These are phyloP conservation scores for Penicillium longicatenatum DNA, from an alignment of 495 filamentous ascomycete species.

Conservation along the genomic window DNA sequence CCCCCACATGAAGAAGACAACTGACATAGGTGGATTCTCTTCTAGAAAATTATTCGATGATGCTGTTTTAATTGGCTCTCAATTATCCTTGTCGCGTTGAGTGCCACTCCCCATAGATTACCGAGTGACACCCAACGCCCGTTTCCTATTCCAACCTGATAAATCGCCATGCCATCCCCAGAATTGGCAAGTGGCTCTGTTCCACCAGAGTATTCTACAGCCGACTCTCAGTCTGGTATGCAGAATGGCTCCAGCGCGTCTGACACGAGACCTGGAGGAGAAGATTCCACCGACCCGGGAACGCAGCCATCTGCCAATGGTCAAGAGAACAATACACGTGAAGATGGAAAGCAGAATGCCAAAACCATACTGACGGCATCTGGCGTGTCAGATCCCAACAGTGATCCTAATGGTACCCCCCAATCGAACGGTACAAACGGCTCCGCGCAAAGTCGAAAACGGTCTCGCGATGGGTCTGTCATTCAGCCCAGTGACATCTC, in stretches of 20 bases:
- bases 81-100: slow-evolving; percentile 28
- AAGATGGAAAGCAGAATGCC: slow-evolving; percentile 60
- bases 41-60: slow-evolving; percentile 34
- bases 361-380: slow-evolving; percentile 58
- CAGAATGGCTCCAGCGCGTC: slow-evolving; percentile 30
- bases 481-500: slow-evolving; percentile 32
- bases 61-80: slow-evolving; percentile 34
- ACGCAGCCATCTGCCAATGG: slow-evolving; percentile 34
- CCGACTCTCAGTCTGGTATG: slow-evolving; percentile 28
- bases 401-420: slow-evolving; percentile 35
- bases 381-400: slow-evolving; percentile 34
- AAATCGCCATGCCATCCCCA: slow-evolving; percentile 43
- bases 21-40: slow-evolving; percentile 3
- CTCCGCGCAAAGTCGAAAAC: slow-evolving; percentile 52
- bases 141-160: slow-evolving; percentile 8
- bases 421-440: slow-evolving; percentile 45
- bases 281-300: slow-evolving; percentile 25
- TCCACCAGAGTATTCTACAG: slow-evolving; percentile 28
- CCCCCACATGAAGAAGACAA: background rate
- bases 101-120: slow-evolving; percentile 21
- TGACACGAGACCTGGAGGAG: slow-evolving; percentile 27
- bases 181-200: slow-evolving; percentile 27
- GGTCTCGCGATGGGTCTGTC: slow-evolving; percentile 60
- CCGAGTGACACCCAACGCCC: slow-evolving; percentile 22
- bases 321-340: slow-evolving; percentile 39